Evolutionary conservation across 345 rosid species (phyloP).

Genomic region (Citrus sp.): DNA sequence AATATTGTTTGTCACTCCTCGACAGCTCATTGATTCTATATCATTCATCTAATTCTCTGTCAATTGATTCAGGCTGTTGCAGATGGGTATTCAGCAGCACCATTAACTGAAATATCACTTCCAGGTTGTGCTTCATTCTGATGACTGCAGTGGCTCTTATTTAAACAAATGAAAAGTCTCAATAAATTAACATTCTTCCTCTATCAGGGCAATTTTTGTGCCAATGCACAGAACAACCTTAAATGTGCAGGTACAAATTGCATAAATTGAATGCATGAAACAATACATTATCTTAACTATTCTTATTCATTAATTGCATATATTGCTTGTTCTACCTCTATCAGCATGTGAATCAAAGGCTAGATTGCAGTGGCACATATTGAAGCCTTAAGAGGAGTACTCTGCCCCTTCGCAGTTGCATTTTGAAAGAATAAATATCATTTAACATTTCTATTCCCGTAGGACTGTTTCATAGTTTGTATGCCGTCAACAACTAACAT

Average conservation of each 20-base stretch:
- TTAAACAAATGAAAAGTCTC: background rate
- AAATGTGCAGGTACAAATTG: conserved; percentile 55
- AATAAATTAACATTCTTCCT: no score
- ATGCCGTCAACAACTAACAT: no score
- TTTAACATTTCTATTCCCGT: no score
- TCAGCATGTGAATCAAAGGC: conserved; percentile 64
- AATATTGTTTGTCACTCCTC: background rate
- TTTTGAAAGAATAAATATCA: no score
- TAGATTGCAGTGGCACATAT: conserved; percentile 83
- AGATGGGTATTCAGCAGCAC: no score
- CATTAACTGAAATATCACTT: background rate
- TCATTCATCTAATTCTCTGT: no score
- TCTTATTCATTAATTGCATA: background rate
- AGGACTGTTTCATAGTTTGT: no score
- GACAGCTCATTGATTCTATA: background rate
- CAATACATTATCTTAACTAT: background rate
- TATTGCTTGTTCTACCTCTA: conserved; percentile 71
- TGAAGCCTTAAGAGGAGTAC: conserved; percentile 71
- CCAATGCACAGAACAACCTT: conserved; percentile 78
- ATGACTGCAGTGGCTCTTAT: background rate
- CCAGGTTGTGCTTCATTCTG: background rate
- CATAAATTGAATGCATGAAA: background rate
- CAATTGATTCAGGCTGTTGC: no score
- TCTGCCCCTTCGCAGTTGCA: conserved; percentile 76
- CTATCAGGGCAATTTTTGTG: conserved; percentile 58